These are phyloP conservation scores for Medicago ruthenica DNA, from an alignment of 306 rosid genomes.

Conservation along the genomic window DNA sequence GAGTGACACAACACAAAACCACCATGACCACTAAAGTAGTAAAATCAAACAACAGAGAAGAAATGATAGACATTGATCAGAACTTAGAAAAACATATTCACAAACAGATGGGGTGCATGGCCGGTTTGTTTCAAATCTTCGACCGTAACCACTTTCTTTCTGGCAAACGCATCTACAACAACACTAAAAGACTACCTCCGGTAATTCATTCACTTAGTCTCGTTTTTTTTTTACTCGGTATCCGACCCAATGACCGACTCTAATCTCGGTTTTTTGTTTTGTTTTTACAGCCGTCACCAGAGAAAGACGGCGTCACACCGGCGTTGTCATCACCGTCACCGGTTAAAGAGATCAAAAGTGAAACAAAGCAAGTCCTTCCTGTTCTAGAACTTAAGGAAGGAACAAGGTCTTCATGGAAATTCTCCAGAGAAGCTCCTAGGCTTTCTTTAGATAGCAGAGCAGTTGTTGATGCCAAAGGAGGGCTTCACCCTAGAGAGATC, in stretches of 20 bases:
- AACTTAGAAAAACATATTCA: slow-evolving; percentile 78
- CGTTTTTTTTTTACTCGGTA: not conserved
- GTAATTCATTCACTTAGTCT: slow-evolving; percentile 43
- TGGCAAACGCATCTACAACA: slow-evolving; percentile 70
- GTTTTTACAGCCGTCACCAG: slow-evolving; percentile 43
- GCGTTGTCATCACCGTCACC: slow-evolving; percentile 56
- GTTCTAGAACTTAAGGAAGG: slow-evolving; percentile 82
- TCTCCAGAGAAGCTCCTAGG: slow-evolving; percentile 87
- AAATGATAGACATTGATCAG: slow-evolving; percentile 53
- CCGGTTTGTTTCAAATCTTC: slow-evolving; percentile 92
- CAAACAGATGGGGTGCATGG: slow-evolving; percentile 98
- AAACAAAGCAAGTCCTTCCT: slow-evolving; percentile 41
- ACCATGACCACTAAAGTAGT: not conserved
- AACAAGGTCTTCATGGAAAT: slow-evolving; percentile 83
- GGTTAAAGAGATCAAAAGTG: slow-evolving; percentile 41
- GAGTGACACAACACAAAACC: not conserved
- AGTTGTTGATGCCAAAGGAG: slow-evolving; percentile 77
- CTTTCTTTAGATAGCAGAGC: slow-evolving; percentile 94
- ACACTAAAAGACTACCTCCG: slow-evolving; percentile 68
- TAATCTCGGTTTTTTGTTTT: not conserved
- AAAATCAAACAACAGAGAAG: slow-evolving; percentile 13
- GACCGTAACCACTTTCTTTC: slow-evolving; percentile 79
- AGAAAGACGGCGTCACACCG: slow-evolving; percentile 43
- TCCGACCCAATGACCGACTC: no score
- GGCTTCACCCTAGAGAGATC: slow-evolving; percentile 69